Conservation (phyloP, 2,329 filamentous ascomycete species). For the Colletotrichum kahawae region DNA sequence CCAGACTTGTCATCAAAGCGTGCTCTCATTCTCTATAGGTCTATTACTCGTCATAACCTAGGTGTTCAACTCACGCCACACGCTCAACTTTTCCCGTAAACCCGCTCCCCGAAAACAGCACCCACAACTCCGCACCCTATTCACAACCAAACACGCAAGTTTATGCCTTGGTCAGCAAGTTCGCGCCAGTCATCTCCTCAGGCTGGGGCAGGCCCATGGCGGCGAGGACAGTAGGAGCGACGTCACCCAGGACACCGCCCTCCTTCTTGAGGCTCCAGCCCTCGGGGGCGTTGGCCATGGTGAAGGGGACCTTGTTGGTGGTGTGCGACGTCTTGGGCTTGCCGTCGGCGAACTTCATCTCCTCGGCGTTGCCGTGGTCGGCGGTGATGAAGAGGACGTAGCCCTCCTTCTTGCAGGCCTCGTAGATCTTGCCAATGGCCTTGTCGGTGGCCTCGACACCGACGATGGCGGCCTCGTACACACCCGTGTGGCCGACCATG, state of each 20-base stretch:
- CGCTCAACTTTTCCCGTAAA: conserved; percentile 16
- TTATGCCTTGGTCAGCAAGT: conserved; percentile 74
- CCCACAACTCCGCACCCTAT: conserved; percentile 2
- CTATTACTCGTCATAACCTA: conserved; percentile 14
- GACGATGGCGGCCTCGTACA: conserved; percentile 91
- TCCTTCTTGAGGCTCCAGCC: conserved; percentile 80
- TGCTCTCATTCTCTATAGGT: conserved; percentile 22
- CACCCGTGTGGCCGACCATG: conserved; percentile 99
- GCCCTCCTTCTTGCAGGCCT: conserved; percentile 89
- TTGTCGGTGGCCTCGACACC: conserved; percentile 87
- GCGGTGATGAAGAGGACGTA: conserved; percentile 96
- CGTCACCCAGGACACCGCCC: conserved; percentile 92
- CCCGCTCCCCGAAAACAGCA: conserved; percentile 14
- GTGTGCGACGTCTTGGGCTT: conserved; percentile 99
- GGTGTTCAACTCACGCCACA: conserved; percentile 10
- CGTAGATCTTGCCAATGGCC: conserved; percentile 90
- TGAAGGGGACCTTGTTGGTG: conserved; percentile 95
- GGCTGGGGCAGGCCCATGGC: conserved; percentile 92
- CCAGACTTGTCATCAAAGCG: conserved; percentile 14
- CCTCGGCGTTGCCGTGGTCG: conserved; percentile 97
- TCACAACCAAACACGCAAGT: neutral
- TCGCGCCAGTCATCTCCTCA: conserved; percentile 88
- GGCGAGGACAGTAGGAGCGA: conserved; percentile 90
- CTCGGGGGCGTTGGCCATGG: conserved; percentile 96
- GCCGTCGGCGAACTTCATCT: conserved; percentile 96